phyloP scores from a whole-genome alignment of 2,329 filamentous ascomycete species.

The Capronia epimyces region DNA sequence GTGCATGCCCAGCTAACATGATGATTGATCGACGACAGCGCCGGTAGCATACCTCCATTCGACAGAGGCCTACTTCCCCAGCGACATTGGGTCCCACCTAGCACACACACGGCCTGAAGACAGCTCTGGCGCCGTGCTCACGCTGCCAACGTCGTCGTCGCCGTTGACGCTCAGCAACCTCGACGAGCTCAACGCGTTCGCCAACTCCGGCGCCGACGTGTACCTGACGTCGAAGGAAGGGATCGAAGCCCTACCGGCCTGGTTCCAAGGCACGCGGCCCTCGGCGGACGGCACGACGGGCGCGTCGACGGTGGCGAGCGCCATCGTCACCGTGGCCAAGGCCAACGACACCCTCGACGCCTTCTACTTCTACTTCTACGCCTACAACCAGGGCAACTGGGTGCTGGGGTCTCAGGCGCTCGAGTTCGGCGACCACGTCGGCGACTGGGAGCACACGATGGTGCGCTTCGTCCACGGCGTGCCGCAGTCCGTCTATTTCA shows the following conservation, averaged over 20 bases:
- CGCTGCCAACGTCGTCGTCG: slow-evolving; percentile 33
- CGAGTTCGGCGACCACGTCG: slow-evolving; percentile 57
- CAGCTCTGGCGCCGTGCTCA: slow-evolving; percentile 37
- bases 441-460: slow-evolving; percentile 49
- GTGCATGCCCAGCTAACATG: neutral
- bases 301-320: slow-evolving; percentile 42
- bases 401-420: slow-evolving; percentile 35
- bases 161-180: slow-evolving; percentile 46
- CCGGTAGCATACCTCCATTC: slow-evolving; percentile 49
- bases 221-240: slow-evolving; percentile 48
- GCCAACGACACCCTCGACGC: slow-evolving; percentile 51
- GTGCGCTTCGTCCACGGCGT: slow-evolving; percentile 55
- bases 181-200: slow-evolving; percentile 43
- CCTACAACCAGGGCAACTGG: slow-evolving; percentile 41
- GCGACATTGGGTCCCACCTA: slow-evolving; percentile 45
- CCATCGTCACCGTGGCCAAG: slow-evolving; percentile 56
- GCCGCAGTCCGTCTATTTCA: slow-evolving; percentile 57
- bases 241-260: slow-evolving; percentile 43
- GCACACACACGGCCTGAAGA: slow-evolving; percentile 44
- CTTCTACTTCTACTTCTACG: slow-evolving; percentile 61
- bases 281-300: slow-evolving; percentile 48
- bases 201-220: slow-evolving; percentile 43
- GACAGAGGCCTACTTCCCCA: slow-evolving; percentile 46
- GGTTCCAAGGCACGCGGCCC: slow-evolving; percentile 51
- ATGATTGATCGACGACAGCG: too few species aligned